phyloP scores from a whole-genome alignment of 805 yeast genomes.

The Myxozyma vanderwaltii region DNA sequence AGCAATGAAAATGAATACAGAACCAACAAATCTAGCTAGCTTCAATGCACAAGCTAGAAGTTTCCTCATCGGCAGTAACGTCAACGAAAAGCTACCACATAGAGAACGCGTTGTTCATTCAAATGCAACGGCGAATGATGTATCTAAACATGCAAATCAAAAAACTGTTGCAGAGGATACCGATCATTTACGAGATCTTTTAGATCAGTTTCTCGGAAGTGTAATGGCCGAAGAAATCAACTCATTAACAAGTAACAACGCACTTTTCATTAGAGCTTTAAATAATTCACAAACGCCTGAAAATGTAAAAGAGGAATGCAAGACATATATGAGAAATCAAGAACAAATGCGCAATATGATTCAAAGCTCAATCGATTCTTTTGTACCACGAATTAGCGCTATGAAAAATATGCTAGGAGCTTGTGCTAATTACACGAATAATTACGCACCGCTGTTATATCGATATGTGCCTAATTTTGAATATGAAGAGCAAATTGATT shows the following conservation, averaged over 20 bases:
- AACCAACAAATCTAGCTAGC: not conserved
- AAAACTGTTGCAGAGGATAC: not conserved
- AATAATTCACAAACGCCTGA: not conserved
- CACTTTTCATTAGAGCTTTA: not conserved
- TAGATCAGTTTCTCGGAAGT: not conserved
- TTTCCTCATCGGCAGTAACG: not conserved
- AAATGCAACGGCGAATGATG: not conserved
- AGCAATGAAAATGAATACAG: not conserved
- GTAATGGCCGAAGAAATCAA: conserved; percentile 5
- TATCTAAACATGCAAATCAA: not conserved
- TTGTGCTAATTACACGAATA: conserved; percentile 3
- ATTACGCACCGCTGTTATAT: not conserved
- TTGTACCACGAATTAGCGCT: not conserved
- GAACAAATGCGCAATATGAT: conserved; percentile 10
- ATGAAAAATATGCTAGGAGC: conserved; percentile 7
- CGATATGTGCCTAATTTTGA: not conserved
- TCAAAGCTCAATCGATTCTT: not conserved
- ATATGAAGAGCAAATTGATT: not conserved
- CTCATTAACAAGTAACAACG: not conserved
- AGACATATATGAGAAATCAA: not conserved
- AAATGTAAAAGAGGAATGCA: conserved; percentile 1
- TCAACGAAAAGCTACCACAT: not conserved
- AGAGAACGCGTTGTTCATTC: too few species aligned
- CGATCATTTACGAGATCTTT: not conserved
- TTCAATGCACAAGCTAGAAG: not conserved